Percentiles rank a stretch among this genome's conserved stretches.
phyloP scores from a whole-genome alignment of 208 protist species.

The Entamoeba histolytica region DNA sequence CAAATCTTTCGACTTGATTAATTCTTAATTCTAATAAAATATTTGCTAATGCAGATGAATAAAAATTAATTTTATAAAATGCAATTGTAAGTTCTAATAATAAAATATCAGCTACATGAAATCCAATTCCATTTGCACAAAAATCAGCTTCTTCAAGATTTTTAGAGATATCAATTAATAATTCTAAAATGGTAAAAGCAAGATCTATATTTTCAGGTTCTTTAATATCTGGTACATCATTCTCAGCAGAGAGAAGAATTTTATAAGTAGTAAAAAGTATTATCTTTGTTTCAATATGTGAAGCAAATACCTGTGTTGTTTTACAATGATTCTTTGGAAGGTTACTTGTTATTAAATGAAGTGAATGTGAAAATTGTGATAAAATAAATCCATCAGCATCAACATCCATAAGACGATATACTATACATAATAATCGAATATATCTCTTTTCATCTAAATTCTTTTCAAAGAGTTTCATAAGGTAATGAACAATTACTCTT shows the following conservation, averaged over 20 bases:
- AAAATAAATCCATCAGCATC: background rate
- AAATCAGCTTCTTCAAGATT: background rate
- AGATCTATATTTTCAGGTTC: background rate
- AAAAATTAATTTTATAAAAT: background rate
- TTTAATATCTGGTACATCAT: background rate
- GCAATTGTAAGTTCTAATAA: background rate
- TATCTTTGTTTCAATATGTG: background rate
- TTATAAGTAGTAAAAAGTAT: background rate
- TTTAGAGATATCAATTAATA: background rate
- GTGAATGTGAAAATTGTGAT: background rate
- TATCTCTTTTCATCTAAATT: background rate
- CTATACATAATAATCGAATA: background rate
- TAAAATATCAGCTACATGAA: background rate
- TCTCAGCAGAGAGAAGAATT: background rate
- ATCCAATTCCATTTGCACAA: background rate
- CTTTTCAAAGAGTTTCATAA: background rate
- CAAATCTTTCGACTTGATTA: background rate
- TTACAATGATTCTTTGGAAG: background rate
- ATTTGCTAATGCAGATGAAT: background rate
- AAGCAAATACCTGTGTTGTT: background rate
- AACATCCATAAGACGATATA: background rate
- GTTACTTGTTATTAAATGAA: background rate
- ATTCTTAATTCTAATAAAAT: background rate
- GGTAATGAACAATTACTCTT: background rate
- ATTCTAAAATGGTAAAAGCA: background rate